Evolutionary conservation across 768 basidiomycete genomes (phyloP).

Genomic region (Udeniomyces megalosporus): DNA sequence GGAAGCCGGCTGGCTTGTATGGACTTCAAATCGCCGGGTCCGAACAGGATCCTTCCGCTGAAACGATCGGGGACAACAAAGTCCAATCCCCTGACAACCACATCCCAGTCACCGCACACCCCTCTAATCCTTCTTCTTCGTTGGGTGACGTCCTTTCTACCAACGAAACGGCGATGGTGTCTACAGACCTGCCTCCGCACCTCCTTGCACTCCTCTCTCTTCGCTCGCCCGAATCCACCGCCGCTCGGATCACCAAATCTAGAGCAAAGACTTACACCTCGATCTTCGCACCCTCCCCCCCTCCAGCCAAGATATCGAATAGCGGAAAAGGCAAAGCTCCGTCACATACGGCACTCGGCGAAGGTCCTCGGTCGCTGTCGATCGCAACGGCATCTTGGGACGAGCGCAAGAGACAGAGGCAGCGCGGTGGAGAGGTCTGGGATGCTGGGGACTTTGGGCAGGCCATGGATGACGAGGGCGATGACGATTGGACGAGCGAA

Average conservation of each 20-base stretch:
- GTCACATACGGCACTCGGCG: not conserved
- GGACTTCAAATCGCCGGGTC: not conserved
- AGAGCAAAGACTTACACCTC: not conserved
- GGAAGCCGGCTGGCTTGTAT: not conserved
- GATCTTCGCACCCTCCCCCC: not conserved
- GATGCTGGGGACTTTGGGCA: not conserved
- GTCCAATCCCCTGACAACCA: not conserved
- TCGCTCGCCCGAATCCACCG: constrained; percentile 6
- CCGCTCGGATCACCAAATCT: not conserved
- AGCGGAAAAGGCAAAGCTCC: no score
- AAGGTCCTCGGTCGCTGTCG: not conserved
- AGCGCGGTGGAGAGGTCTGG: not conserved
- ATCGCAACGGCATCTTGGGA: not conserved
- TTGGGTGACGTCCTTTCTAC: not conserved
- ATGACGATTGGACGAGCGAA: not conserved
- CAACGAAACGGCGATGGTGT: not conserved
- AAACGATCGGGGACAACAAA: not conserved
- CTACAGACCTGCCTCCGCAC: constrained; percentile 7
- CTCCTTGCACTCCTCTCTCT: constrained; percentile 14
- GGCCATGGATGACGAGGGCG: not conserved
- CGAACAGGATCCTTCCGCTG: not conserved
- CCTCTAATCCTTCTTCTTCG: not conserved
- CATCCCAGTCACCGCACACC: not conserved
- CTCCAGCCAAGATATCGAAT: no score
- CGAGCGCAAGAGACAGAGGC: not conserved